These are phyloP conservation scores for Pogostemon cablin DNA, from an alignment of 257 asterid species.

Conservation along the genomic window DNA sequence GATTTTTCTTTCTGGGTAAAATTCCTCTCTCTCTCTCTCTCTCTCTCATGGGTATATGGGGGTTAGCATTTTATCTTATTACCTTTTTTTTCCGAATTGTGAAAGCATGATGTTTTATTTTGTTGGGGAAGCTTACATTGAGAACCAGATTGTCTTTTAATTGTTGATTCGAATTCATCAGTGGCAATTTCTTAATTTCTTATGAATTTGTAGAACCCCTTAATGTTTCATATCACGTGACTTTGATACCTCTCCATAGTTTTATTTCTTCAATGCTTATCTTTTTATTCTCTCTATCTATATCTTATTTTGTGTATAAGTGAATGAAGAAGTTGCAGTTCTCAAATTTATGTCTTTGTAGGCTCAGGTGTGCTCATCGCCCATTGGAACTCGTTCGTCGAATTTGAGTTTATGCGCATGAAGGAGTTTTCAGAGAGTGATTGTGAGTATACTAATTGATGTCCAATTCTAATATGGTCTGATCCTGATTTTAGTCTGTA, in stretches of 20 bases:
- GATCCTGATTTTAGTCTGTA: not conserved
- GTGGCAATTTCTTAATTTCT: conserved; percentile 7
- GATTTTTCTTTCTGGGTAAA: conserved; percentile 27
- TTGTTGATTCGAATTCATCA: conserved; percentile 1
- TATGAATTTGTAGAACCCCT: not conserved
- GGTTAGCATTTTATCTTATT: not conserved
- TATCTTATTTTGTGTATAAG: not conserved
- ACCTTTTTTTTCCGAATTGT: not conserved
- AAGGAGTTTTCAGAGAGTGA: conserved; percentile 4
- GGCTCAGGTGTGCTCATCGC: not conserved
- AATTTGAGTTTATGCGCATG: not conserved
- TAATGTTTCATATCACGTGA: not conserved
- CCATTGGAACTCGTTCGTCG: not conserved
- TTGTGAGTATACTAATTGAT: not conserved
- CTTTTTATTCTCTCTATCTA: not conserved
- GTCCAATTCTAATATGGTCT: conserved; percentile 1
- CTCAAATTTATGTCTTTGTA: not conserved
- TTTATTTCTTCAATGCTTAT: not conserved
- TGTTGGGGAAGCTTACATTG: conserved; percentile 18
- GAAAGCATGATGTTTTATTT: conserved; percentile 13
- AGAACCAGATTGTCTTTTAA: not conserved
- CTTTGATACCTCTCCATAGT: not conserved
- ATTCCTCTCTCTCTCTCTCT: not conserved
- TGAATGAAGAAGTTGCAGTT: not conserved
- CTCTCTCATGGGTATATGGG: not conserved